Percentiles rank a stretch among this genome's conserved stretches.
Conservation (phyloP, 179 eudicot species). For the Gypsophila paniculata region DNA sequence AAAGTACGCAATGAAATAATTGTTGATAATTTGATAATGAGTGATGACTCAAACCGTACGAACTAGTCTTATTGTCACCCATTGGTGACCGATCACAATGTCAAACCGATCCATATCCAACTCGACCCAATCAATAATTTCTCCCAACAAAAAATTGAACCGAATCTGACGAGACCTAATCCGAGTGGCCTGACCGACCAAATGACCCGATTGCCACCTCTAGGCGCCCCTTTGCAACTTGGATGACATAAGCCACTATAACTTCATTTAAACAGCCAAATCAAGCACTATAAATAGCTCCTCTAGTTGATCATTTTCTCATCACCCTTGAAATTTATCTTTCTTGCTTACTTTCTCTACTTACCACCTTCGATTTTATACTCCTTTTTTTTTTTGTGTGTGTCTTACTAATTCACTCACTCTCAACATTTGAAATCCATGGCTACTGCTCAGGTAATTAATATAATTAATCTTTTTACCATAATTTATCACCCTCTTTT, state of each 20-base stretch:
- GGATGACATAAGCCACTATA: neutral
- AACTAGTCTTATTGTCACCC: no score
- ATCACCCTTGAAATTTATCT: conserved; percentile 18
- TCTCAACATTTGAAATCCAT: conserved; percentile 20
- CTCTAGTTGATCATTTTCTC: conserved; percentile 22
- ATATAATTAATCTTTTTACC: neutral
- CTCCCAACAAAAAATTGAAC: no score
- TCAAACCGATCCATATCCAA: no score
- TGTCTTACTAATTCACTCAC: conserved; percentile 11
- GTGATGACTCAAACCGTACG: no score
- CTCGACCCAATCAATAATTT: no score
- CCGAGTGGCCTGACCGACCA: no score
- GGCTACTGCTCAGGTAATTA: conserved; percentile 43
- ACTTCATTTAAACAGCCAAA: neutral
- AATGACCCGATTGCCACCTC: no score
- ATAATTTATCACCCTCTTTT: neutral
- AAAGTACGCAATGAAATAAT: no score
- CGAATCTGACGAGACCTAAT: no score
- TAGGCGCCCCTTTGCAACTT: no score
- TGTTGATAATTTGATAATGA: no score
- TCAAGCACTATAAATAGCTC: conserved; percentile 33
- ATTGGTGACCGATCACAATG: no score
- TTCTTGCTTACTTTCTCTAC: conserved; percentile 4
- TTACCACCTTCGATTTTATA: conserved; percentile 1
- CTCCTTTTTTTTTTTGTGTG: neutral